Percentiles rank a stretch among this genome's conserved stretches.
These are phyloP conservation scores for Microbotryum violaceum DNA, from an alignment of 1,284 basidiomycete species.

Conservation along the genomic window DNA sequence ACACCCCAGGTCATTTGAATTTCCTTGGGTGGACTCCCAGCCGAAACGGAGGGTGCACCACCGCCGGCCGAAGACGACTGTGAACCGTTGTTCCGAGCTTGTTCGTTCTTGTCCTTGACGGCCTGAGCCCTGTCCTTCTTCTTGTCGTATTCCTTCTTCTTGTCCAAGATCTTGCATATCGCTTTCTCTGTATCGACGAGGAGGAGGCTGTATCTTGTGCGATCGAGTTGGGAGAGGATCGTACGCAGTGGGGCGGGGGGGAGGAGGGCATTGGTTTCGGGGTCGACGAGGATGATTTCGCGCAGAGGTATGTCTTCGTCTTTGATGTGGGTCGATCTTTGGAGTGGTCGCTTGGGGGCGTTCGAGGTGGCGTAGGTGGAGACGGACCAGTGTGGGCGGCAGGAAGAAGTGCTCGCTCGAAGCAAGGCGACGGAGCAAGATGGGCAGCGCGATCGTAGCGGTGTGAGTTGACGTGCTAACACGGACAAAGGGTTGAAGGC, in stretches of 20 bases:
- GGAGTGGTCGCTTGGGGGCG: background rate
- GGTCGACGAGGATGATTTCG: constrained; percentile 24
- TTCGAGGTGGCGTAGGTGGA: background rate
- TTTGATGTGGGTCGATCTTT: constrained; percentile 4
- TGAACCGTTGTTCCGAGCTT: constrained; percentile 10
- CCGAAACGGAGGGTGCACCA: background rate
- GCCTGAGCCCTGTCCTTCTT: constrained; percentile 35
- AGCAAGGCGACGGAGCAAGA: background rate
- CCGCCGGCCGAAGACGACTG: too few species aligned
- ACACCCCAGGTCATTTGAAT: constrained; percentile 65
- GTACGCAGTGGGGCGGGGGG: constrained; percentile 17
- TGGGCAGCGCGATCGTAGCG: too few species aligned
- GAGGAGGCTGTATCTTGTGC: constrained; percentile 18
- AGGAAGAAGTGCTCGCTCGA: background rate
- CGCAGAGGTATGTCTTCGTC: constrained; percentile 27
- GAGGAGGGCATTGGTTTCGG: constrained; percentile 13
- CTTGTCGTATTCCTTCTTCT: constrained; percentile 40
- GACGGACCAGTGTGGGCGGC: background rate
- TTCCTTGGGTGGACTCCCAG: constrained; percentile 50
- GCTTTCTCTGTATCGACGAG: constrained; percentile 31
- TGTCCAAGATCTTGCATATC: constrained; percentile 42
- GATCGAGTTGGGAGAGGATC: constrained; percentile 24
- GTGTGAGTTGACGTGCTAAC: too few species aligned
- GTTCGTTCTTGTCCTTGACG: constrained; percentile 23
- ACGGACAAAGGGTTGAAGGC: too few species aligned